Base-by-base conservation (phyloP, 106 monocot species). In the Ottelia alismoides region DNA sequence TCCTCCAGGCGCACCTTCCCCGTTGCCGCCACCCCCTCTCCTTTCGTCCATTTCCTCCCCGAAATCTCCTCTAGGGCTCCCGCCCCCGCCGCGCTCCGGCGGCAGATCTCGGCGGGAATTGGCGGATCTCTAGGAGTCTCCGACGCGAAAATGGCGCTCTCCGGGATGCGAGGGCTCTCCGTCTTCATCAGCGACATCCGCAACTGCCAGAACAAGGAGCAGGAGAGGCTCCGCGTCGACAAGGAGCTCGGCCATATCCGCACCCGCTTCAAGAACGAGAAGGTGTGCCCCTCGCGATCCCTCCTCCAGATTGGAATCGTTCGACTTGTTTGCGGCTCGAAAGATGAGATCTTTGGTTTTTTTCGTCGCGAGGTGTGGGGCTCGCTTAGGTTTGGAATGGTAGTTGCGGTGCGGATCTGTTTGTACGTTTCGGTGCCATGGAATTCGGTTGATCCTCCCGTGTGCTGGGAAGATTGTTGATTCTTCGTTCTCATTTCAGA, bases 171-270 rank as follows among this genome's bases (percentile, higher is more conserved):
- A 55, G 88, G 94, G 31, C 88, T 94, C 55, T 94, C 94, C 32
- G 88, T 94, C 28, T 94, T 94, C 71, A 94, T 94, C 67, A 94
- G 94, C 73, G 94, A 94, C 68, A 61, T 94, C 22, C 72, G 94
- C 28, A 96, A 79, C 75, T 88, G 88, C 71, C 84, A 73, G 72
- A 96, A 88, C 70, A 94, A 94, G 80, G 94, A 94, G 73, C 81
- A 76, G 81, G 88, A 96, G 74, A 70, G 94, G 63, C 63, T 84
- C 10, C 74, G 94, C 19, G 88, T 96, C 55, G 94, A 96, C 53
- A 96, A 96, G 81, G 94, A 96, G 74, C 94, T 96, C 61, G 94
- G 94, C 14, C 75, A 96, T 61, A 74, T 96, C 65, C 74, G 94
- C 23, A 81, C 84, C 50, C 72, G 78, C 10, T 96, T 96, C 81